Percentiles rank a stretch among this genome's conserved stretches.
These are phyloP conservation scores for Dactylorhiza incarnata DNA, from an alignment of 106 monocot species.

Conservation along the genomic window DNA sequence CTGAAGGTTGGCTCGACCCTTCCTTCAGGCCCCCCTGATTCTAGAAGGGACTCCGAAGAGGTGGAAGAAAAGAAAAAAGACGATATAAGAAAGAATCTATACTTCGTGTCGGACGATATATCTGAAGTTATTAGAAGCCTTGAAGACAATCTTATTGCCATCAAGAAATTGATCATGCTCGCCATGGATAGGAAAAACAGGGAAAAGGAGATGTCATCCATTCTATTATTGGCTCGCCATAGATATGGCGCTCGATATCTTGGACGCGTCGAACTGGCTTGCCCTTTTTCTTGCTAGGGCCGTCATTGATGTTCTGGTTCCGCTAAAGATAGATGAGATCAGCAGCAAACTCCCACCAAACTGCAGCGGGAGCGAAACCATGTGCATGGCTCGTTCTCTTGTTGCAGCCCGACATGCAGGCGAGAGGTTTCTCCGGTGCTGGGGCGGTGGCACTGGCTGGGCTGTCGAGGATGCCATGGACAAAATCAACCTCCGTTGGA, in stretches of 20 bases:
- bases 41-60: slow-evolving; percentile 19
- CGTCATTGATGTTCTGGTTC: slow-evolving; percentile 73
- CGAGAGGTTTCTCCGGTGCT: slow-evolving; percentile 85
- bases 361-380: slow-evolving; percentile 68
- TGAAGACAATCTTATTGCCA: slow-evolving; percentile 63
- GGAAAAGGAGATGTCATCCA: slow-evolving; percentile 95
- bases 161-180: slow-evolving; percentile 84
- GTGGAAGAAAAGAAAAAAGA: slow-evolving; percentile 43
- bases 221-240: slow-evolving; percentile 66
- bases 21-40: slow-evolving; percentile 27
- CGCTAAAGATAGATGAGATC: slow-evolving; percentile 81
- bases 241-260: slow-evolving; percentile 72
- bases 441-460: slow-evolving; percentile 90
- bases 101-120: slow-evolving; percentile 80
- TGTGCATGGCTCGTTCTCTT: slow-evolving; percentile 68
- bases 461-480: slow-evolving; percentile 95
- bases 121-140: slow-evolving; percentile 74
- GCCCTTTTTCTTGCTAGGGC: slow-evolving; percentile 86
- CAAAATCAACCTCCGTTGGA: too few species aligned
- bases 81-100: slow-evolving; percentile 59
- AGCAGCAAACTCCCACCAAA: slow-evolving; percentile 42
- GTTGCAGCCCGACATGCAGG: slow-evolving; percentile 81
- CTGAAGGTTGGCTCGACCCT: slow-evolving; percentile 79
- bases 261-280: slow-evolving; percentile 85
- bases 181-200: slow-evolving; percentile 95